Evolutionary conservation across 441 rosid species (phyloP), one percentile per base, ranked within the genome.

Genomic region (Euphorbia corollata): DNA sequence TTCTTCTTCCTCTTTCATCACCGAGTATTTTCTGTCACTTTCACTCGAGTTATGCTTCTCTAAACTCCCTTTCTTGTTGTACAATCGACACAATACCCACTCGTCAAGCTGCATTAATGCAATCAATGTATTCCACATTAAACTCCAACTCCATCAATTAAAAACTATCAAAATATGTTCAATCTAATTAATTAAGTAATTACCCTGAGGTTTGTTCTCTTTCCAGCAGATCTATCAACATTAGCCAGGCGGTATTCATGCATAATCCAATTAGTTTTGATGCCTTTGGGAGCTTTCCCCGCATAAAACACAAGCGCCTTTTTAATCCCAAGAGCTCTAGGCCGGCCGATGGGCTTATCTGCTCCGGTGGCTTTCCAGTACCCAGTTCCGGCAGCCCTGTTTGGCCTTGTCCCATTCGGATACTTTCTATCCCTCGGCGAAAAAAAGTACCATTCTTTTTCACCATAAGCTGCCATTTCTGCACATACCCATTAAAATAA

Each of bases 311-410:
- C 98, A 0, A 92, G 87, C 0, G 98, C 92, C 60, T 92, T 90
- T 81, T 92, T 92, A 0, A 92, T 92, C 3, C 93, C 98, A 8
- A 88, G 78, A 2, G 98, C 18, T 71, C 84, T 89, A 8, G 98
- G 98, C 57, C 83, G 84, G 5, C 98, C 98, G 1, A 92, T 85
- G 8, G 98, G 93, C 75, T 92, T 92, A 68, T 92, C 96, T 0
- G 96, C 98, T n/a, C 96, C 96, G 18, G 98, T 89, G 0, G 96
- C 91, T 77, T 88, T 88, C 93, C 93, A 87, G 69, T 92, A 89
- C 27, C 96, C 96, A 48, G 76, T 73, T 36, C 98, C 98, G 0
- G 98, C 98, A 13, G 98, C 91, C 73, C 98, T 81, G 80, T 90
- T 92, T 12, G 98, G 98, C 75, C 98, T 80, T 0, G 95, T 81